A percentile compares a stretch with the other conserved stretches of the same genome.
Conservation (phyloP, 192 early-diverging fungal genomes). For the Paraglomus brasilianum region DNA sequence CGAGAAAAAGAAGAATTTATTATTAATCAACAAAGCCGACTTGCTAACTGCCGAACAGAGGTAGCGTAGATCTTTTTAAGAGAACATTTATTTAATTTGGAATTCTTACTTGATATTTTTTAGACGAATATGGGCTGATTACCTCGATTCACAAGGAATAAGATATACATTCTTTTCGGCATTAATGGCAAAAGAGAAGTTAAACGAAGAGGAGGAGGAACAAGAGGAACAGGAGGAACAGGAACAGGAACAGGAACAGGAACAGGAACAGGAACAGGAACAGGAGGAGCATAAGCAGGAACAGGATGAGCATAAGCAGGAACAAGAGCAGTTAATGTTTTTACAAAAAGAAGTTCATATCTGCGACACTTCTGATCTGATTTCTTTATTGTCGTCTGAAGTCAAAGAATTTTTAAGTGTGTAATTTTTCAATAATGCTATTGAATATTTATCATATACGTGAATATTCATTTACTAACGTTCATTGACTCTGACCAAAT, state of each 20-base stretch:
- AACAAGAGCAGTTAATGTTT: constrained; percentile 34
- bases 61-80: constrained; percentile 29
- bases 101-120: neutral
- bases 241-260: constrained; percentile 42
- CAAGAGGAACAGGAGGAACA: constrained; percentile 48
- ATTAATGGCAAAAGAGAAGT: constrained; percentile 70
- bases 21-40: constrained; percentile 99
- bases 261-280: constrained; percentile 39
- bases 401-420: constrained; percentile 47
- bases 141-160: constrained; percentile 81
- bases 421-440: neutral
- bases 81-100: neutral
- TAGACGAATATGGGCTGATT: constrained; percentile 80
- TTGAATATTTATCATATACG: too few relatives aligned
- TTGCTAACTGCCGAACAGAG: constrained; percentile 88
- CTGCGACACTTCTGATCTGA: constrained; percentile 50
- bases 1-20: constrained; percentile 77
- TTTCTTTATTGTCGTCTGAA: constrained; percentile 51
- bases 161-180: constrained; percentile 95
- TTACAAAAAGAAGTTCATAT: constrained; percentile 50
- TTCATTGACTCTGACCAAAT: constrained; percentile 25
- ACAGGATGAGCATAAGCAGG: constrained; percentile 31
- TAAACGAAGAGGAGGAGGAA: constrained; percentile 71
- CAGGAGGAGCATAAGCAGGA: constrained; percentile 34
- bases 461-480: constrained; percentile 8